Evolutionary conservation across 2,329 filamentous ascomycete genomes (phyloP).

Genomic region (Hypomyces rosellus): DNA sequence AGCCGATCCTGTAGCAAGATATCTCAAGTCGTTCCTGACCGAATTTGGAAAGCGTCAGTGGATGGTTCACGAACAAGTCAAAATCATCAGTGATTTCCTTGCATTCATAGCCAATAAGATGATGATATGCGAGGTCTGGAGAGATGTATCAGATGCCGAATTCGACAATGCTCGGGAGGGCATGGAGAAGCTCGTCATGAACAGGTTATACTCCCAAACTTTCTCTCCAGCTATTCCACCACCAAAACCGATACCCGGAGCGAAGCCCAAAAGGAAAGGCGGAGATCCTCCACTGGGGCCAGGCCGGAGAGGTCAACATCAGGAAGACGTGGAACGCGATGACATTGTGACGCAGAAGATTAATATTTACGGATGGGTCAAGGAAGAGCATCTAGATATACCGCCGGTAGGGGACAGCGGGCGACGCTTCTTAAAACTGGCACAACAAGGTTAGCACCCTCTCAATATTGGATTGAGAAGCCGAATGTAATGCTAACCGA

Average conservation of each 20-base stretch:
- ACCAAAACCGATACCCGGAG: constrained; percentile 64
- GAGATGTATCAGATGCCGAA: constrained; percentile 88
- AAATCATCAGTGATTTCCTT: constrained; percentile 95
- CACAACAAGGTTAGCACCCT: constrained; percentile 64
- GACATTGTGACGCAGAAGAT: constrained; percentile 96
- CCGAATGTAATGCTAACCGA: constrained; percentile 10
- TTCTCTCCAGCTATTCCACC: constrained; percentile 91
- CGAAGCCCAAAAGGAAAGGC: constrained; percentile 62
- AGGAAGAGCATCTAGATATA: constrained; percentile 90
- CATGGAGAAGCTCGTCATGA: constrained; percentile 99
- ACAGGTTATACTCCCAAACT: constrained; percentile 87
- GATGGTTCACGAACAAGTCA: constrained; percentile 99
- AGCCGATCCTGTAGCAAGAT: constrained; percentile 95
- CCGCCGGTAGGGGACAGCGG: constrained; percentile 78
- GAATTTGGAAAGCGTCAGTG: constrained; percentile 98
- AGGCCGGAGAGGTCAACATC: constrained; percentile 88
- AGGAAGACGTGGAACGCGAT: constrained; percentile 95
- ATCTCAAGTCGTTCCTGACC: constrained; percentile 85
- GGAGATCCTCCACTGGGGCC: constrained; percentile 65
- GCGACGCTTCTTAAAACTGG: constrained; percentile 77
- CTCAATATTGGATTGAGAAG: not conserved
- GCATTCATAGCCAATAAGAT: constrained; percentile 98
- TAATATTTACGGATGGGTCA: constrained; percentile 92
- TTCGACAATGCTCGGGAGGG: constrained; percentile 98
- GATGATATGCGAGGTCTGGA: constrained; percentile 94